Percentiles rank a stretch among this genome's conserved stretches.
Evolutionary conservation across 495 filamentous ascomycete species (phyloP).

Genomic region (Daldinia decipiens): DNA sequence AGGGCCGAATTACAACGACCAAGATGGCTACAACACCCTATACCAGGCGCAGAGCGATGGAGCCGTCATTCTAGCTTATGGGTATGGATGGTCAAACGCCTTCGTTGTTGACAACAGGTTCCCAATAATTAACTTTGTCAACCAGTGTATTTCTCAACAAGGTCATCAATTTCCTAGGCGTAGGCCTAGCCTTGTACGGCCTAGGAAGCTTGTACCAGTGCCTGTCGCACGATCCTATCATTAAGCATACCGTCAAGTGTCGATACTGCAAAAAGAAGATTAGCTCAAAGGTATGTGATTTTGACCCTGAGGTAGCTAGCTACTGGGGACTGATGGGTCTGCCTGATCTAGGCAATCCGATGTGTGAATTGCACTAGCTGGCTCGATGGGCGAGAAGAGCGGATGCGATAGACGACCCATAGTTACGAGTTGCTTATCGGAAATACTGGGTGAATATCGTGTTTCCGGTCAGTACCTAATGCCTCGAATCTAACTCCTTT

Average conservation of each 20-base stretch:
- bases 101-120: conserved; percentile 3
- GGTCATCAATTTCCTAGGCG: conserved; percentile 70
- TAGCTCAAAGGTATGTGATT: conserved; percentile 66
- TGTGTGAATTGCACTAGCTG: conserved; percentile 81
- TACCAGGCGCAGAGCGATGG: conserved; percentile 74
- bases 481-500: not conserved
- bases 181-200: conserved; percentile 72
- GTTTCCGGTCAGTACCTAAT: not conserved
- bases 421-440: not conserved
- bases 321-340: conserved; percentile 5
- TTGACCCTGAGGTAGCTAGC: not conserved
- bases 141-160: conserved; percentile 72
- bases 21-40: conserved; percentile 72
- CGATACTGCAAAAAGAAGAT: conserved; percentile 76
- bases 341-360: conserved; percentile 61
- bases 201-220: conserved; percentile 73
- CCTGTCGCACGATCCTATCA: conserved; percentile 70
- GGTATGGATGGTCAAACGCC: conserved; percentile 54
- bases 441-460: not conserved
- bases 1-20: conserved; percentile 62
- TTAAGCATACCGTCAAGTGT: conserved; percentile 76
- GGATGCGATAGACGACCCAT: conserved; percentile 33
- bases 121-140: conserved; percentile 7
- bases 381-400: conserved; percentile 79
- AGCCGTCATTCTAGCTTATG: conserved; percentile 76